phyloP scores from a whole-genome alignment of 768 basidiomycete species.

The Rhizopogon roseolus region DNA sequence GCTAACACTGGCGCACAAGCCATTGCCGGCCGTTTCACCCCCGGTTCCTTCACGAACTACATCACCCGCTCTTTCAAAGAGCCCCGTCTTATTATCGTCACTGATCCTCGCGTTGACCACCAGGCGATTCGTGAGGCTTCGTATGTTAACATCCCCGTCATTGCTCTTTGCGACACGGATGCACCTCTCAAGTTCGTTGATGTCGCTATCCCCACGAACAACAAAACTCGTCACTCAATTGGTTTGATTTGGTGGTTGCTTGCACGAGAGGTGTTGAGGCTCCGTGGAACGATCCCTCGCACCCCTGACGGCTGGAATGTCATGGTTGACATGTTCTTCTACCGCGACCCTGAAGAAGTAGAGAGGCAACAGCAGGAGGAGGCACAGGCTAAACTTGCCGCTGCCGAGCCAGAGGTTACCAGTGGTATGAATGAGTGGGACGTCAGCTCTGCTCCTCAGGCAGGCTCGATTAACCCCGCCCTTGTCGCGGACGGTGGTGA shows the following conservation, averaged over 20 bases:
- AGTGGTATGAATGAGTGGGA: constrained; percentile 65
- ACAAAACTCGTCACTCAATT: constrained; percentile 97
- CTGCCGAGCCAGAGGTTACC: constrained; percentile 50
- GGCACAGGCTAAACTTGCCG: constrained; percentile 72
- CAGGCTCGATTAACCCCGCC: constrained; percentile 73
- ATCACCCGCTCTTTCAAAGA: constrained; percentile 99
- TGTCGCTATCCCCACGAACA: constrained; percentile 98
- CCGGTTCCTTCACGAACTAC: constrained; percentile 99
- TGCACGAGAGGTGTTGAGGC: constrained; percentile 93
- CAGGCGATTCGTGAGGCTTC: constrained; percentile 99
- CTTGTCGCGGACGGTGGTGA: constrained; percentile 60
- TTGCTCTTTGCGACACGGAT: constrained; percentile 98
- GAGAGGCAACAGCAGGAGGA: constrained; percentile 97
- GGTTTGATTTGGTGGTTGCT: constrained; percentile 98
- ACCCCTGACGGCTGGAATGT: constrained; percentile 93
- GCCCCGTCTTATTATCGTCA: constrained; percentile 96
- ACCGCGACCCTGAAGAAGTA: constrained; percentile 98
- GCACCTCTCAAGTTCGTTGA: constrained; percentile 97
- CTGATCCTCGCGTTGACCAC: constrained; percentile 99
- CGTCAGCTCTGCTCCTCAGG: constrained; percentile 58
- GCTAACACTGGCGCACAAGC: constrained; percentile 98
- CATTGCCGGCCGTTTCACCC: constrained; percentile 98
- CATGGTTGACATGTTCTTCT: constrained; percentile 99
- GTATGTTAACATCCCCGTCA: constrained; percentile 99
- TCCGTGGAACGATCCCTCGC: constrained; percentile 90